Evolutionary conservation across 2,329 filamentous ascomycete species (phyloP).

Genomic region (Rutstroemia sp.): DNA sequence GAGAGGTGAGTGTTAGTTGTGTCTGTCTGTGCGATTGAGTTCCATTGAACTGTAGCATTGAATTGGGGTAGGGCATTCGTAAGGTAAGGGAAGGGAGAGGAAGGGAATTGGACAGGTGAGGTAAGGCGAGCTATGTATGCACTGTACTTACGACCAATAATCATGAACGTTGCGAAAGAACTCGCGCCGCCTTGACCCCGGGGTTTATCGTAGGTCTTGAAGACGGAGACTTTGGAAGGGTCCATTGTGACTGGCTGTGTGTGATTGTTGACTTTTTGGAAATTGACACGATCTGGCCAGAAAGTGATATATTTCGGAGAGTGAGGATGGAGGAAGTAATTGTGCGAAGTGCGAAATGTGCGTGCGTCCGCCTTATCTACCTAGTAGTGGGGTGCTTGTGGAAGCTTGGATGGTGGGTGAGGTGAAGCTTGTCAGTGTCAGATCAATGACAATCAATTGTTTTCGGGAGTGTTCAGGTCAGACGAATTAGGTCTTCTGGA

Average conservation of each 20-base stretch:
- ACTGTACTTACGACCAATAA: slow-evolving; percentile 76
- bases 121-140: background rate
- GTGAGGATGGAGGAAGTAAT: background rate
- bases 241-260: slow-evolving; percentile 19
- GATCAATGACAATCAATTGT: too few relatives aligned
- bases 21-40: background rate
- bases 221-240: slow-evolving; percentile 26
- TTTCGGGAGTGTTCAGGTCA: too few relatives aligned
- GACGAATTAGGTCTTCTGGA: too few relatives aligned
- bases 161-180: slow-evolving; percentile 94
- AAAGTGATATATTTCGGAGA: background rate
- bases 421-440: too few relatives aligned
- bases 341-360: background rate
- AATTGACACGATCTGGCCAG: background rate
- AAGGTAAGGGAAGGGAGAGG: background rate
- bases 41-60: background rate
- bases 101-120: background rate
- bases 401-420: too few relatives aligned
- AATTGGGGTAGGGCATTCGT: slow-evolving; percentile 8
- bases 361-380: too few relatives aligned
- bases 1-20: background rate
- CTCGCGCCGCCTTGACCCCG: slow-evolving; percentile 37
- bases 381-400: too few relatives aligned
- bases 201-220: slow-evolving; percentile 30
- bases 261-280: background rate